A percentile compares a stretch with the other conserved stretches of the same genome.
Conservation (phyloP, 805 yeast species). For the Brettanomyces nanus region DNA sequence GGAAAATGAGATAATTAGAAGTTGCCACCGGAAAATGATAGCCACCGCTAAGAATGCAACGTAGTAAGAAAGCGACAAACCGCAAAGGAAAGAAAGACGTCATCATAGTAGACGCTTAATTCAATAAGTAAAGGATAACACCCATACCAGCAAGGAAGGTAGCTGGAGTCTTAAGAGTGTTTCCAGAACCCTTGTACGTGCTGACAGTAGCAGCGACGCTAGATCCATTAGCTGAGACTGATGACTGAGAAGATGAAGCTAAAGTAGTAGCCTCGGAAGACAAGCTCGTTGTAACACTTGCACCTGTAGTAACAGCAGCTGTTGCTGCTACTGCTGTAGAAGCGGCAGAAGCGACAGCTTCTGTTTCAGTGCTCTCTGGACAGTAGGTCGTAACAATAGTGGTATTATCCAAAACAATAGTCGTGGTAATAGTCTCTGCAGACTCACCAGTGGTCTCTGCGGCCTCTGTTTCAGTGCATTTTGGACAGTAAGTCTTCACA, state of each 20-base stretch:
- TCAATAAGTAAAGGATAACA: neutral
- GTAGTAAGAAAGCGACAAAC: no score
- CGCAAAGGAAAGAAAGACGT: neutral
- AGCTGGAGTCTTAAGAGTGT: neutral
- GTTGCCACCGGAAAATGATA: no score
- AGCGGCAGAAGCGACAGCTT: neutral
- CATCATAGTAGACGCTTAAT: neutral
- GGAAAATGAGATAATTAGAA: no score
- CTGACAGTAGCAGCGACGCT: conserved; percentile 1
- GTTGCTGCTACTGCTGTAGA: neutral
- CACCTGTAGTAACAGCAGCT: neutral
- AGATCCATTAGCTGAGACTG: neutral
- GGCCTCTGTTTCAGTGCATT: neutral
- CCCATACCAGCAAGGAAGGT: neutral
- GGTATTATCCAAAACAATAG: neutral
- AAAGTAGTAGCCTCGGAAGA: neutral
- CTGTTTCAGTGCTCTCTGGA: neutral
- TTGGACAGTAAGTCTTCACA: neutral
- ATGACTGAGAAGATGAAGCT: neutral
- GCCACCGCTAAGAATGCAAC: no score
- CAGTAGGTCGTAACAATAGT: conserved; percentile 1
- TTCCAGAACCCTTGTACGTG: neutral
- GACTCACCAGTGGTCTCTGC: neutral
- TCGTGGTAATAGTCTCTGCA: neutral
- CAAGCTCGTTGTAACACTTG: neutral